Evolutionary conservation across 1,139 yeast genomes (phyloP), one percentile per base, ranked within the genome.

Genomic region (Wickerhamiella pararugosa): DNA sequence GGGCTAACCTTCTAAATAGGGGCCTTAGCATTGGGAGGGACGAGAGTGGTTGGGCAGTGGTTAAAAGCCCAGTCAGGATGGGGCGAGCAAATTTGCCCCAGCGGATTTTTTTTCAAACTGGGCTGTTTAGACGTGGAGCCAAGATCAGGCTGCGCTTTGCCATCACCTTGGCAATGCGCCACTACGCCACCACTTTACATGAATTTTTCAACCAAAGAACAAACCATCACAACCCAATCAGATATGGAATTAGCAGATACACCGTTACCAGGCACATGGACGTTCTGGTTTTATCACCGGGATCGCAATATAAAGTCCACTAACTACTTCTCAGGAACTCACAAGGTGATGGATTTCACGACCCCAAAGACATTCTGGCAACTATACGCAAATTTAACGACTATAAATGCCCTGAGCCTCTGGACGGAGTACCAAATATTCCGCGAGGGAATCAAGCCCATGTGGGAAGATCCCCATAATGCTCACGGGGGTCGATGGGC

Each of bases 381-480:
- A 45, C 58, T 73, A 42, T 59, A 75, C 46, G 54, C 70, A 10
- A 64, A 66, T 30, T 59, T 77, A 48, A 67, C 69, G 46, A 65
- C 67, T 35, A 63, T 75, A 1, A 64, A 63, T 49, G 69, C 68
- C 41, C 62, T 75, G 45, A 67, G 70, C 11, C 63, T 65, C 45
- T 78, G 79, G 27, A 67, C 77, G 34, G 81, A 76, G 54, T 66
- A 72, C 48, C 73, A 75, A 47, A 58, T 77, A 10, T 77, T 78
- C 60, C 73, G 75, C 51, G 65, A 71, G 37, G 81, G 81, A 2
- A 70, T 77, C 36, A 72, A 71, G 52, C 84, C 84, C 15, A 73
- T 75, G 45, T 76, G 83, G 81, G 83, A 77, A 55, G 83, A 77
- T 53, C 79, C 82, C 2, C 64, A 68, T 44, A 76, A 77, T 54